Evolutionary conservation across 202 grass and related monocot species (phyloP), one percentile per base, ranked within the genome.

Genomic region (Dendrocalamus latiflorus): DNA sequence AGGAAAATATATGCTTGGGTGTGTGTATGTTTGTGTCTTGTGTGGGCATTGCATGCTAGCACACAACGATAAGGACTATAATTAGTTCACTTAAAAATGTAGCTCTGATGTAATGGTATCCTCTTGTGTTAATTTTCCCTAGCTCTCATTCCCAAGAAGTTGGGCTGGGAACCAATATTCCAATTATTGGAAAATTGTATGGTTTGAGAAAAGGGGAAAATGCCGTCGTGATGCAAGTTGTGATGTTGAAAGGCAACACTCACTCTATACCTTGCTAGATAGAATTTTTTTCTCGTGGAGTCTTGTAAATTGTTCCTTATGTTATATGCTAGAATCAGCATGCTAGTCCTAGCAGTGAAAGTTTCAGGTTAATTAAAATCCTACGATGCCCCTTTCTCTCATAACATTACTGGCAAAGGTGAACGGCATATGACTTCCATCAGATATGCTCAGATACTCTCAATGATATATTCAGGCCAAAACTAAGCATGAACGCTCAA

Each of bases 61-160:
- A 58, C 41, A 24, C 30, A 30, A 43, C 48, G 17, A 60, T 79
- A 18, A 78, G 58, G 59, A 74, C 48, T 78, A 65, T 78, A 33
- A 51, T 34, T 71, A 77, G 77, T 58, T 59, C 49, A 78, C 43
- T 61, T 30, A 25, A 55, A 69, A 45, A 30, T 80, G 18, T 61
- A 88, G 57, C 26, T 61, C 30, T 30, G 24, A 65, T 87, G 71
- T 87, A 53, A 63, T 82, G 7, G 26, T 22, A 0, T 37, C 47
- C 44, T 24, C 4, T 41, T 58, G 38, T 61, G 58, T 61, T 48
- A 48, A 41, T 48, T 42, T 70, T 30, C 4, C 70, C 28, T 75
- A 33, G 17, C 81, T 88, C 75, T 84, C 13, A 66, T 36, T 84
- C 43, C 65, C 18, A 76, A n/a, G 26, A 57, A 45, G 41, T 53